Conservation (phyloP, 1,139 yeast genomes). For the Taphrina deformans region DNA sequence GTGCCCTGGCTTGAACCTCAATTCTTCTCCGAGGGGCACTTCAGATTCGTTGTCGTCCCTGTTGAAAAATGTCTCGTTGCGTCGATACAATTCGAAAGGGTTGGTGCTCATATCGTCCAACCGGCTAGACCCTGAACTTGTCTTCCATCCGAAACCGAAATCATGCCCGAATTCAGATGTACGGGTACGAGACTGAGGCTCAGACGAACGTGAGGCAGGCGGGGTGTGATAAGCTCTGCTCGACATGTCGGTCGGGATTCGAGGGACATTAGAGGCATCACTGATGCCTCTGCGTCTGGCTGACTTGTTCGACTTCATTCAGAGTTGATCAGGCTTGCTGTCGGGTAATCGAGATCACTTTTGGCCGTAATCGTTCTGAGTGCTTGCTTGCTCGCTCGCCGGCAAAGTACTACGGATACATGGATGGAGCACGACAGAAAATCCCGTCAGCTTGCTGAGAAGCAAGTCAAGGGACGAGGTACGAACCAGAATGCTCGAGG, state of each 20-base stretch:
- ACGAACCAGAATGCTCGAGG: not conserved
- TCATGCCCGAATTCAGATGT: not conserved
- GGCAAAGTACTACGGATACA: not conserved
- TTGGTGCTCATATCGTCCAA: not conserved
- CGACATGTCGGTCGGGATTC: not conserved
- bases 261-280: not conserved
- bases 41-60: not conserved
- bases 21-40: not conserved
- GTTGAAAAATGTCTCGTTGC: not conserved
- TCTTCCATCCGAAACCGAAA: not conserved
- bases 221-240: slow-evolving; percentile 13
- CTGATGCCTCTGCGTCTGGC: slow-evolving; percentile 13
- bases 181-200: not conserved
- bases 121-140: not conserved
- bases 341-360: no score
- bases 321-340: not conserved
- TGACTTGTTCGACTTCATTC: not conserved
- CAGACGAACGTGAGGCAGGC: slow-evolving; percentile 18
- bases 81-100: not conserved
- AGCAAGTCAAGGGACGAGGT: not conserved
- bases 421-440: not conserved
- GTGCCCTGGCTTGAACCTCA: not conserved
- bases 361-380: no score
- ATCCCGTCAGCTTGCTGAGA: not conserved
- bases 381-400: no score